phyloP scores from a whole-genome alignment of 2,329 filamentous ascomycete species.

The Hymenotorrendiella dingleyae region DNA sequence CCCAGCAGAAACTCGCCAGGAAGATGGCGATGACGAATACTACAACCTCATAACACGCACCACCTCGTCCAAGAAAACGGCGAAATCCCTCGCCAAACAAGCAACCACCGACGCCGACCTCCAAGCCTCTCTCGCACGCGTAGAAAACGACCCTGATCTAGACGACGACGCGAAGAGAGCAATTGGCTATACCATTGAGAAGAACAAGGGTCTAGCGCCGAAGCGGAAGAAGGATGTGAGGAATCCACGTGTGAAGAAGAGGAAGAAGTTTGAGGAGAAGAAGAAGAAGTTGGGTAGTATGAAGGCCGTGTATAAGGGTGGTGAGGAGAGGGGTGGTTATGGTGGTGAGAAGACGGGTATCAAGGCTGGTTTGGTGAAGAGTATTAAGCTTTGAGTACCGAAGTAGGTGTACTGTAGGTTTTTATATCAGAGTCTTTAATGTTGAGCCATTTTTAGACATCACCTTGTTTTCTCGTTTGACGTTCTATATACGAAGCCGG shows the following conservation, averaged over 20 bases:
- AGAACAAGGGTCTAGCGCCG: conserved; percentile 93
- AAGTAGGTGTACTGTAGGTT: neutral
- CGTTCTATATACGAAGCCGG: too few species aligned
- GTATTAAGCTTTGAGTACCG: conserved; percentile 65
- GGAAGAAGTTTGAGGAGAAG: conserved; percentile 92
- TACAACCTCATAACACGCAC: conserved; percentile 79
- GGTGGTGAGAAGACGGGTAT: conserved; percentile 91
- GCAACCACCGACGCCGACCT: conserved; percentile 55
- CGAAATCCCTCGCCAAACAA: conserved; percentile 55
- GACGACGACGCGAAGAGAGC: conserved; percentile 83
- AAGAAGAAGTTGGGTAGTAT: conserved; percentile 93
- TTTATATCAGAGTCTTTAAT: neutral
- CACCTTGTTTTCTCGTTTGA: too few species aligned
- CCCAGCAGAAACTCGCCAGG: conserved; percentile 37
- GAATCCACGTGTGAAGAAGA: conserved; percentile 97
- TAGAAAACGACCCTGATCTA: conserved; percentile 57
- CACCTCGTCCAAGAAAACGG: conserved; percentile 65
- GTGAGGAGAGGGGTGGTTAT: conserved; percentile 79
- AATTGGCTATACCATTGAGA: conserved; percentile 89
- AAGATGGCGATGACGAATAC: conserved; percentile 60
- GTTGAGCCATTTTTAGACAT: too few species aligned
- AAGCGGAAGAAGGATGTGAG: conserved; percentile 89
- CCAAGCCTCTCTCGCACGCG: conserved; percentile 52
- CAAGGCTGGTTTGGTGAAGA: conserved; percentile 89
- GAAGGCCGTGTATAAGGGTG: conserved; percentile 79